These are phyloP conservation scores for Hypomontagnella monticulosa DNA, from an alignment of 495 filamentous ascomycete genomes.

Conservation along the genomic window DNA sequence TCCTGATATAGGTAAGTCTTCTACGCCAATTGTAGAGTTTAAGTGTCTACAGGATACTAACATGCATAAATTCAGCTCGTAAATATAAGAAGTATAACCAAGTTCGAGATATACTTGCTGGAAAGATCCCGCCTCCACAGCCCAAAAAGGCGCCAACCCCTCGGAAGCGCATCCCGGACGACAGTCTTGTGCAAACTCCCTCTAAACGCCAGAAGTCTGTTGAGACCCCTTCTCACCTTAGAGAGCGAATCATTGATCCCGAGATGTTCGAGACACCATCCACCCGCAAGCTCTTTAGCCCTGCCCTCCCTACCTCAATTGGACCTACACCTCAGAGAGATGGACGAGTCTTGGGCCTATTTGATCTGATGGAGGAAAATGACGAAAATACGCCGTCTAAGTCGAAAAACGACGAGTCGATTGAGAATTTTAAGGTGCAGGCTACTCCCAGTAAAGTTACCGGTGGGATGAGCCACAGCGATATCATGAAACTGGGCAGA, in stretches of 20 bases:
- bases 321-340: constrained; percentile 93
- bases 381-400: constrained; percentile 57
- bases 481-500: constrained; percentile 53
- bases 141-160: constrained; percentile 48
- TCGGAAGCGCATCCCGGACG: constrained; percentile 49
- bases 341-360: constrained; percentile 87
- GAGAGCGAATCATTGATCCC: constrained; percentile 53
- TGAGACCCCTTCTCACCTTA: constrained; percentile 30
- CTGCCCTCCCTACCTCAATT: constrained; percentile 63
- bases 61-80: constrained; percentile 61
- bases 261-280: constrained; percentile 66
- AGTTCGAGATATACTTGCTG: constrained; percentile 68
- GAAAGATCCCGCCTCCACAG: constrained; percentile 55
- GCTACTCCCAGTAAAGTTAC: constrained; percentile 53
- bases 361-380: constrained; percentile 79
- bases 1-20: constrained; percentile 74
- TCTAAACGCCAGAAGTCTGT: constrained; percentile 43
- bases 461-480: constrained; percentile 46
- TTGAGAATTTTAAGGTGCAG: constrained; percentile 26
- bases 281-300: constrained; percentile 69
- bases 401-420: constrained; percentile 7
- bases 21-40: not conserved
- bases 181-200: constrained; percentile 53
- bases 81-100: constrained; percentile 94
- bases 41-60: constrained; percentile 3